phyloP scores from a whole-genome alignment of 345 rosid genomes.

The Acer yangbiense region DNA sequence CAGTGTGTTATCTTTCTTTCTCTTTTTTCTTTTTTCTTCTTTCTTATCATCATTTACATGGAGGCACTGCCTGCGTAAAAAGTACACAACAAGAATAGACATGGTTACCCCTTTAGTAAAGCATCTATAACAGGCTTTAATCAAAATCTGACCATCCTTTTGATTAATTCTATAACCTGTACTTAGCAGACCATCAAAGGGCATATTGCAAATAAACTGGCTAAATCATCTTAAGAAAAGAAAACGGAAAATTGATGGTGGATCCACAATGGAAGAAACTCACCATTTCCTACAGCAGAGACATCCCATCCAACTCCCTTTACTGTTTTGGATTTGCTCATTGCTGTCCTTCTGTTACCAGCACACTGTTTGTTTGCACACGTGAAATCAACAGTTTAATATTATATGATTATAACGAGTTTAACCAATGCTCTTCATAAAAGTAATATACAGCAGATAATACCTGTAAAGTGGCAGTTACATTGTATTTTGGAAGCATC shows the following conservation, averaged over 20 bases:
- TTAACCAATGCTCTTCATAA: not conserved
- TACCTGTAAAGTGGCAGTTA: slow-evolving; percentile 89
- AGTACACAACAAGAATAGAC: not conserved
- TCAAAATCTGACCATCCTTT: not conserved
- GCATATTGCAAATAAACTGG: not conserved
- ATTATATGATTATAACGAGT: not conserved
- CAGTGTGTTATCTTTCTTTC: not conserved
- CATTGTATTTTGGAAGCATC: slow-evolving; percentile 74
- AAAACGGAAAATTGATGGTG: not conserved
- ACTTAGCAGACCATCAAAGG: not conserved
- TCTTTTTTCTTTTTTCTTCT: not conserved
- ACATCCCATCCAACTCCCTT: slow-evolving; percentile 98
- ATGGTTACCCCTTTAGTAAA: not conserved
- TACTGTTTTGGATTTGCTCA: slow-evolving; percentile 80
- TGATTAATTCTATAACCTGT: not conserved
- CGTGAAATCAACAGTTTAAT: slow-evolving; percentile 14
- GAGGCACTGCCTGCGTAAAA: not conserved
- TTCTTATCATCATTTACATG: not conserved
- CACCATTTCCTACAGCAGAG: slow-evolving; percentile 94
- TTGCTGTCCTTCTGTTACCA: slow-evolving; percentile 96
- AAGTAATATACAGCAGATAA: not conserved
- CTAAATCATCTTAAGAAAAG: not conserved
- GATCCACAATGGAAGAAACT: slow-evolving; percentile 20
- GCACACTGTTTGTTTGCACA: slow-evolving; percentile 67
- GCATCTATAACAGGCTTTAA: no score